Evolutionary conservation across 164 flowering plant genomes (phyloP).

Genomic region (Chimonanthus praecox): DNA sequence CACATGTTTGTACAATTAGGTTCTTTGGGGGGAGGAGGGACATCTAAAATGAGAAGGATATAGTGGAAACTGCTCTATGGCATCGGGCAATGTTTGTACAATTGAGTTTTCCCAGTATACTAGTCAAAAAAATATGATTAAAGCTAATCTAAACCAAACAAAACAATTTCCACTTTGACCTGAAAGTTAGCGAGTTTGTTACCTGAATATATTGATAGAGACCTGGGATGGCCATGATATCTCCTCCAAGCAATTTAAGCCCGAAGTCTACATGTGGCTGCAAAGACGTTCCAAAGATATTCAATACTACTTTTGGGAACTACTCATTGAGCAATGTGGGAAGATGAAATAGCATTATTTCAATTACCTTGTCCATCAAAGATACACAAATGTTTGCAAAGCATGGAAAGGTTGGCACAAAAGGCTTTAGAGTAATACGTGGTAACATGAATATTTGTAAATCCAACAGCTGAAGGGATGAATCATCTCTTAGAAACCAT

Average conservation of each 20-base stretch:
- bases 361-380: constrained; percentile 69
- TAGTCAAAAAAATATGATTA: not conserved
- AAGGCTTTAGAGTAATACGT: constrained; percentile 70
- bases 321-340: not conserved
- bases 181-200: constrained; percentile 15
- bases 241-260: constrained; percentile 63
- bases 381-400: constrained; percentile 58
- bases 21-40: not conserved
- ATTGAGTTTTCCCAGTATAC: not conserved
- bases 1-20: too few relatives aligned
- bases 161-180: not conserved
- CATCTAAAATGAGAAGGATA: not conserved
- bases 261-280: constrained; percentile 94
- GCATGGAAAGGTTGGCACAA: constrained; percentile 90
- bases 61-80: not conserved
- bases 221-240: constrained; percentile 90
- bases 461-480: constrained; percentile 64
- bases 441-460: constrained; percentile 62
- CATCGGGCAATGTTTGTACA: not conserved
- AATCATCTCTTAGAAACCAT: constrained; percentile 15
- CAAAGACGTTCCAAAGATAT: constrained; percentile 13
- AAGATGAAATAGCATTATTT: not conserved
- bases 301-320: not conserved
- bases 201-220: constrained; percentile 76
- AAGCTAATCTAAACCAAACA: not conserved